A percentile compares a stretch with the other conserved stretches of the same genome.
These are phyloP conservation scores for Cladosporium cucumerinum DNA, from an alignment of 2,329 filamentous ascomycete genomes.

Conservation along the genomic window DNA sequence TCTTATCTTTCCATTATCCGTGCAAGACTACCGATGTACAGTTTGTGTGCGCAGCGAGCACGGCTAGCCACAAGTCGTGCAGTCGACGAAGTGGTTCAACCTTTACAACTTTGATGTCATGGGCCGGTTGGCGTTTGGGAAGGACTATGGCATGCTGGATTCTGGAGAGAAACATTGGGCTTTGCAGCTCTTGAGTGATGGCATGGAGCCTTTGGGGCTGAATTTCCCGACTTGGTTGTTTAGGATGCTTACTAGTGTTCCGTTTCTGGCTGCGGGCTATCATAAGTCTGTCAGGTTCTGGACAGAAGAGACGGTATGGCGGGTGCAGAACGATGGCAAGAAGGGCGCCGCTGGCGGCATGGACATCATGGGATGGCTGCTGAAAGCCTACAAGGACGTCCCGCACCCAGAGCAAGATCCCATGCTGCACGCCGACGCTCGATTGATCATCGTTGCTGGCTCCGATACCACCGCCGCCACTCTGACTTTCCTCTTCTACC, in stretches of 20 bases:
- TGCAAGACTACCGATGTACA: not conserved
- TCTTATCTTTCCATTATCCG: not conserved
- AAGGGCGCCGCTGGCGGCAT: slow-evolving; percentile 6
- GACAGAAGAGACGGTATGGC: slow-evolving; percentile 31
- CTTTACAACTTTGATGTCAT: slow-evolving; percentile 47
- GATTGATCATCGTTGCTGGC: slow-evolving; percentile 38
- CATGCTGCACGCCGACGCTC: slow-evolving; percentile 27
- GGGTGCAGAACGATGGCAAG: slow-evolving; percentile 29
- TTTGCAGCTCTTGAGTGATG: slow-evolving; percentile 37
- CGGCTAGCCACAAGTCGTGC: no score
- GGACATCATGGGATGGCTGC: slow-evolving; percentile 35
- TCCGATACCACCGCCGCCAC: slow-evolving; percentile 44
- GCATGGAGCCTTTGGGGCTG: slow-evolving; percentile 28
- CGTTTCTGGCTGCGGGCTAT: slow-evolving; percentile 33
- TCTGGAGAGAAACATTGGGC: slow-evolving; percentile 35
- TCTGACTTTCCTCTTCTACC: slow-evolving; percentile 42
- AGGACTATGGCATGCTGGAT: slow-evolving; percentile 41
- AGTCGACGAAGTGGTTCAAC: slow-evolving; percentile 43
- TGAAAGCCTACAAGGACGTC: slow-evolving; percentile 28
- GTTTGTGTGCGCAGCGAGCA: not conserved
- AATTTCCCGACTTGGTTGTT: slow-evolving; percentile 35
- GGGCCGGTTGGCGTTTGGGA: slow-evolving; percentile 44
- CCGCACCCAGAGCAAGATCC: slow-evolving; percentile 27
- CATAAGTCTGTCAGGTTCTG: slow-evolving; percentile 39
- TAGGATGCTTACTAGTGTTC: slow-evolving; percentile 30